Base-by-base conservation (phyloP, 2,329 filamentous ascomycete species). In the Waltergamsia citrina region DNA sequence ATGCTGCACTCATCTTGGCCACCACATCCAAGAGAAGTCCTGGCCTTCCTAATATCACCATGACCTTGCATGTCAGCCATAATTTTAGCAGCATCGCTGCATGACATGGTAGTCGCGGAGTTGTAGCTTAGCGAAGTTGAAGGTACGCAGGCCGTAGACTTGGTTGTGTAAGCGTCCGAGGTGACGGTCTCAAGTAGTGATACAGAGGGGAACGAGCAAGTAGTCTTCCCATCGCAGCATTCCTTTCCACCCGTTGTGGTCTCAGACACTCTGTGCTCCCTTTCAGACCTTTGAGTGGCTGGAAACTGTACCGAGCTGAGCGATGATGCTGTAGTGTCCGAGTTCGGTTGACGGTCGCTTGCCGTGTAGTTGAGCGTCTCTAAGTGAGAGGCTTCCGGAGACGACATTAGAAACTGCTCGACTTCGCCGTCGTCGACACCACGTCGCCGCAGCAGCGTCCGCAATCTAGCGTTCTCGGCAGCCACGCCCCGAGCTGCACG, bases 31-130 rank as follows among this genome's bases (percentile, higher is more conserved):
- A 62, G 41, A 7, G 44, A 38, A 3, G 41, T 43, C 15, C 48
- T 48, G 9, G 52, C 49, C 5, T 41, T 29, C 3, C 41, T 41
- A 7, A 49, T 33, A 32, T 58, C 48, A 8, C 43, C 38, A 10
- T 52, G 48, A 1, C 57, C 56, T 15, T 61, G 54, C 41, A 62
- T 59, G 17, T 59, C 54, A 14, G 59, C 56, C 12, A 63, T 58
- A 21, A 63, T 57, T 6, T 50, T 46, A 2, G 54, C 54, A 1
- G 54, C 54, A 5, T 50, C 48, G 31, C 49, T 50, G 38, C 54
- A 56, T 3, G 53, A 53, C 54, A 57, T 56, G 29, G 53, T 49
- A 29, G 49, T 43, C 2, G 54, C 50, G 7, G 53, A 54, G 7
- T 29, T 43, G 11, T 42, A 29, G 39, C 44, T 37, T n/a, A n/a